Base-by-base conservation (phyloP, 345 rosid genomes). In the Citrus sp. region DNA sequence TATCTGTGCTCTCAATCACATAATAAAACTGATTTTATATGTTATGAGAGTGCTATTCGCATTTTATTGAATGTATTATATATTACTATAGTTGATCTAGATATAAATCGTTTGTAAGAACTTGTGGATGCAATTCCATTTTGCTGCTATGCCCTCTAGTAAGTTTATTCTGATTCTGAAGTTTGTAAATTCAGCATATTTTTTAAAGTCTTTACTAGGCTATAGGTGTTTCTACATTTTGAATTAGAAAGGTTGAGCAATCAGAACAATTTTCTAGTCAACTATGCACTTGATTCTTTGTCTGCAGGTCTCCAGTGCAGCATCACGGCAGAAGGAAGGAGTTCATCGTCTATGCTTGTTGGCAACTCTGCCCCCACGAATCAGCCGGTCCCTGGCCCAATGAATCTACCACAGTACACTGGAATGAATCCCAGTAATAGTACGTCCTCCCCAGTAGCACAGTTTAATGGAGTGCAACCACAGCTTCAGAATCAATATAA, bases 261-360 rank as follows among this genome's bases (percentile, higher is more conserved):
- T 46, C 51, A 46, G 51, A 46, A 13, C 51, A 46, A 13, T 46
- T 46, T 46, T 13, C 18, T 4, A 46, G 51, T 46, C 18, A 46
- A 46, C 51, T 2, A 10, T 42, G 49, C 14, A 42, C 49, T 46
- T 46, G 18, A 46, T 46, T 46, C 51, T 46, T 46, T 46, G 16
- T n/a, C 4, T n/a, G 63, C 28, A 59, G 27, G 25, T n/a, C 24
- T 49, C 51, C 80, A 37, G 18, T 28, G 58, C 40, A 42, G 19
- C 42, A 67, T 58, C 34, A 2, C 34, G 2, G 37, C 61, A 24
- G 65, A n/a, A 12, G 85, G 73, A 42, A 73, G 49, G 70, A 73
- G 54, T 64, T 77, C 56, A 55, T 68, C 27, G 9, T 16, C n/a
- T 37, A 10, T 72, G 63, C 67, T 73, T n/a, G 65, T 24, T 21